Conservation (phyloP, 805 yeast species). For the Sugiyamaella floridensis region DNA sequence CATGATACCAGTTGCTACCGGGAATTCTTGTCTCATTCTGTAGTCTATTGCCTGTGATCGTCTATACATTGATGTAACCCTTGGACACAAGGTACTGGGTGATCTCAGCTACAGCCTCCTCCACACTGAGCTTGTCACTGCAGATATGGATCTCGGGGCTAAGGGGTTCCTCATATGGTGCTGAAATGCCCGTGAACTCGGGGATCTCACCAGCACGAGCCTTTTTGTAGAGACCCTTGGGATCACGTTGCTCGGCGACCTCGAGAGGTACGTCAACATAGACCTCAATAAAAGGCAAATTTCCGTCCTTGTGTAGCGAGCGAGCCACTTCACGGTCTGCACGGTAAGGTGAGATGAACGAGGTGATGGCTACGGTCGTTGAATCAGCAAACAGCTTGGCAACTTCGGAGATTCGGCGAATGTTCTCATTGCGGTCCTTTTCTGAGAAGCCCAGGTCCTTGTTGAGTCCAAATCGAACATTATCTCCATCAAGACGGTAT, state of each 20-base stretch:
- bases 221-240: slow-evolving; percentile 93
- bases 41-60: not conserved
- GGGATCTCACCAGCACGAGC: slow-evolving; percentile 92
- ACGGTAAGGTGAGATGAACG: slow-evolving; percentile 88
- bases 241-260: slow-evolving; percentile 95
- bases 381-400: slow-evolving; percentile 91
- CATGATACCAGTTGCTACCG: not conserved
- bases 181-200: slow-evolving; percentile 92
- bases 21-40: not conserved
- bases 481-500: slow-evolving; percentile 89
- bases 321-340: slow-evolving; percentile 82
- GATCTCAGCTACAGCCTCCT: slow-evolving; percentile 72
- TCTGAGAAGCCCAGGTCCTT: slow-evolving; percentile 92
- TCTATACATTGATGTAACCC: slow-evolving; percentile 3
- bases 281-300: slow-evolving; percentile 82
- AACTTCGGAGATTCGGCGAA: slow-evolving; percentile 91
- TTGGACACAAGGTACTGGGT: slow-evolving; percentile 42
- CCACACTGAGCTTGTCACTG: slow-evolving; percentile 64
- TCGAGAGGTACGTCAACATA: slow-evolving; percentile 88
- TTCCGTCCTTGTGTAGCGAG: slow-evolving; percentile 67
- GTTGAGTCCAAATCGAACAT: slow-evolving; percentile 88
- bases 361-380: slow-evolving; percentile 79
- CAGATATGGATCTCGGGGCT: slow-evolving; percentile 74
- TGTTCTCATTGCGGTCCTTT: slow-evolving; percentile 87
- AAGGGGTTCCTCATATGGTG: slow-evolving; percentile 92